These are phyloP conservation scores for Arabidopsis arenosa DNA, from an alignment of 345 rosid species.

Conservation along the genomic window DNA sequence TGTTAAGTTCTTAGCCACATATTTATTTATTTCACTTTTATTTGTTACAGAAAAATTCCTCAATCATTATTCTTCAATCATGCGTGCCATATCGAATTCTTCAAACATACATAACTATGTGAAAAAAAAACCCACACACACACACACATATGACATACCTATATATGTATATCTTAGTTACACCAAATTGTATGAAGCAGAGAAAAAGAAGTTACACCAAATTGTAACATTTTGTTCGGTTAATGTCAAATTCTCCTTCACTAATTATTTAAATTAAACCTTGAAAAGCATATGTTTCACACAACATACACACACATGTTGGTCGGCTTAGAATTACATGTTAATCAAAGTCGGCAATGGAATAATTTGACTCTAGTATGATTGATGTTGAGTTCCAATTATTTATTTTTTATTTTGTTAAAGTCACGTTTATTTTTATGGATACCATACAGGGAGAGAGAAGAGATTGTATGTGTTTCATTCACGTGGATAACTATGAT, in stretches of 20 bases:
- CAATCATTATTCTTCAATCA: slow-evolving; percentile 45
- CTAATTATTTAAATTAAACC: no score
- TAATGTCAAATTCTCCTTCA: background rate
- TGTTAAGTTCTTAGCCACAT: slow-evolving; percentile 40
- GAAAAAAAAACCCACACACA: slow-evolving; percentile 4
- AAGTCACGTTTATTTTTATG: slow-evolving; percentile 14
- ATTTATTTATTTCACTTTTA: slow-evolving; percentile 10
- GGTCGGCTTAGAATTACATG: slow-evolving; percentile 24
- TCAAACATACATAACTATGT: slow-evolving; percentile 25
- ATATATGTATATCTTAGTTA: no score
- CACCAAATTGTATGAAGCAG: background rate
- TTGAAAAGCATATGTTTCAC: background rate
- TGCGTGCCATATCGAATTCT: slow-evolving; percentile 35
- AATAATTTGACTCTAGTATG: slow-evolving; percentile 15
- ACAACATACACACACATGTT: background rate
- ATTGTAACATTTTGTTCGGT: no score
- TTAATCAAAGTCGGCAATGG: slow-evolving; percentile 2
- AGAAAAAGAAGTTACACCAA: background rate
- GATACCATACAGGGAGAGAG: background rate
- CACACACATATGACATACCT: background rate
- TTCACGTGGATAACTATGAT: slow-evolving; percentile 45
- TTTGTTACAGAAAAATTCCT: slow-evolving; percentile 1
- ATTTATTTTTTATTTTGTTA: background rate
- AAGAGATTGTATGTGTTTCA: slow-evolving; percentile 19
- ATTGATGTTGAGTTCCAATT: slow-evolving; percentile 6